Conservation (phyloP, 179 eudicot genomes). For the Heliamphora pulchella region DNA sequence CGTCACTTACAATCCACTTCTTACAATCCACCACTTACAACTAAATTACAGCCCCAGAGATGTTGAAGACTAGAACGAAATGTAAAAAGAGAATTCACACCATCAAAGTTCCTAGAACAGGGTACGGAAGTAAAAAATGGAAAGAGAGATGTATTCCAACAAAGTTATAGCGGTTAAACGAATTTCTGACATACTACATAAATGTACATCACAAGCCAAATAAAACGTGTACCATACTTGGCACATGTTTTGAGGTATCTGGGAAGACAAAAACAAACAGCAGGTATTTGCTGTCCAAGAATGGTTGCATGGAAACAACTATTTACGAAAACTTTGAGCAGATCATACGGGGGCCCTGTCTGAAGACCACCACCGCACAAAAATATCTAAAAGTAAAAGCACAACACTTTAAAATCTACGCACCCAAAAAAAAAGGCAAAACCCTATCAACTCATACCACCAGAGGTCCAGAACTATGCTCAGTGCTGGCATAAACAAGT, state of each 20-base stretch:
- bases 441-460: background rate
- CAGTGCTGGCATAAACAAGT: background rate
- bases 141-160: background rate
- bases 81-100: background rate
- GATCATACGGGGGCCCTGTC: background rate
- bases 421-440: background rate
- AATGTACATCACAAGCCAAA: constrained; percentile 8
- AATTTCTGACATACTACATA: background rate
- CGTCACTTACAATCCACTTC: no score
- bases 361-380: background rate
- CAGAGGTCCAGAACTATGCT: background rate
- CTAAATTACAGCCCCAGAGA: background rate
- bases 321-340: background rate
- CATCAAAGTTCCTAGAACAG: background rate
- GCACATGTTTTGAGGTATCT: background rate
- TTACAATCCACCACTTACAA: background rate
- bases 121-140: background rate
- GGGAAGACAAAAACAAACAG: background rate
- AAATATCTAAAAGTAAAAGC: no score
- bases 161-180: background rate
- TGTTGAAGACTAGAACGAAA: background rate
- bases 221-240: background rate
- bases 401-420: no score
- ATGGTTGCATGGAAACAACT: background rate
- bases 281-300: background rate